Evolutionary conservation across 2,329 filamentous ascomycete genomes (phyloP), one percentile per base, ranked within the genome.

Genomic region (Trichoderma citrinoviride): DNA sequence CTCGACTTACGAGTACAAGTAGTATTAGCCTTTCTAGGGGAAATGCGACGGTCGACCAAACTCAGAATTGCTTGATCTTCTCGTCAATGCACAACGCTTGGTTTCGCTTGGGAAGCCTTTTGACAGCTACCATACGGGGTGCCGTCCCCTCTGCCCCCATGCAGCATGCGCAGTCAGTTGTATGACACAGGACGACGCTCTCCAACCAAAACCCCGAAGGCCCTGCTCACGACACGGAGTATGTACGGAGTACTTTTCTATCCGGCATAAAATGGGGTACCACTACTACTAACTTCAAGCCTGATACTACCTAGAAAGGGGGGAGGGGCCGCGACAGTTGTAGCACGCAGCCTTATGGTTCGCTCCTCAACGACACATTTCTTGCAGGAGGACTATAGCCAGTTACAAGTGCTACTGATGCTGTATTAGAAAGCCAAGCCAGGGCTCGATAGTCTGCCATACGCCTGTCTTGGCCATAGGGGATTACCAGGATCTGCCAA

Each of bases 321-420:
- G 43, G 43, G 61, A 49, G 52, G 33, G 61, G 43, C 43, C 37
- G 17, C 41, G 52, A 37, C 50, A 43, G 29, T 21, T 41, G 15
- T 23, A 49, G 29, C 37, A 47, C 29, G 53, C 61, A 64, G 61
- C 61, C 61, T 53, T 64, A 57, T 43, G 53, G 53, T 50, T 64
- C 57, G 61, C 61, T 57, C 37, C 33, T 33, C 43, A 52, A 53
- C n/a, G 37, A n/a, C 37, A 53, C 57, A 61, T 53, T 61, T 44
- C 58, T 43, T 61, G 57, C 33, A 61, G 57, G 33, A 58, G 27
- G 27, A 43, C 27, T 10, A 17, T 25, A 7, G 14, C 33, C 47
- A 46, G 27, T 41, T 27, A 33, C 21, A 40, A 61, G 37, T 27
- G 27, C 21, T 50, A 50, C 14, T 56, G 40, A 44, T 50, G 25